Percentiles rank a stretch among this genome's conserved stretches.
Evolutionary conservation across 2,329 filamentous ascomycete genomes (phyloP).

Genomic region (Truncatella angustata): DNA sequence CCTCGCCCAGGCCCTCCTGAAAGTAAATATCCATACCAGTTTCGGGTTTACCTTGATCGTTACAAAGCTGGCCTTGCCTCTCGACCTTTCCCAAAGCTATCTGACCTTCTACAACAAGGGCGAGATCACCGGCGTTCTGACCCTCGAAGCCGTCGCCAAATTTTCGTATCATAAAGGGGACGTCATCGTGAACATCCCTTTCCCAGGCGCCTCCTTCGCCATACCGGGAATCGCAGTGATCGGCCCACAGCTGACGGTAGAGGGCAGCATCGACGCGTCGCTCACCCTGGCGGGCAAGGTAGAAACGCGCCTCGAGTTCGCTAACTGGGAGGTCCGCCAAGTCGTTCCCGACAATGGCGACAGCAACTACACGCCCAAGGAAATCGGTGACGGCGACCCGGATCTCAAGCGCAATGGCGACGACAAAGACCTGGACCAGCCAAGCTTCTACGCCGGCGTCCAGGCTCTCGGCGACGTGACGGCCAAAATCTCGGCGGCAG

Average conservation of each 20-base stretch:
- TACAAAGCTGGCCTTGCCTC: constrained; percentile 14
- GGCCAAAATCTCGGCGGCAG: constrained; percentile 16
- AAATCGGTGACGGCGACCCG: constrained; percentile 12
- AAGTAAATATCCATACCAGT: constrained; percentile 22
- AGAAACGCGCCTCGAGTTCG: constrained; percentile 1
- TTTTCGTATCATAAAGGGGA: constrained; percentile 18
- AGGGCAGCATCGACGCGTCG: constrained; percentile 3
- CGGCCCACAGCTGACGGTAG: constrained; percentile 19
- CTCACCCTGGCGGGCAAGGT: neutral
- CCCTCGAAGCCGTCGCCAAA: constrained; percentile 23
- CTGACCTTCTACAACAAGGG: constrained; percentile 25
- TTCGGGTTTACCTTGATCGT: constrained; percentile 29
- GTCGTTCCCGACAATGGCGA: constrained; percentile 9
- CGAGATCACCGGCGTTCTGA: constrained; percentile 21
- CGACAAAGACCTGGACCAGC: constrained; percentile 15
- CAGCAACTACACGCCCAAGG: constrained; percentile 12
- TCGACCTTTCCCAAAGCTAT: constrained; percentile 25
- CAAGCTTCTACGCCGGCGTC: constrained; percentile 21
- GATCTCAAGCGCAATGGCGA: constrained; percentile 14
- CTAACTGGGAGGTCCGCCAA: constrained; percentile 11
- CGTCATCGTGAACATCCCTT: constrained; percentile 19
- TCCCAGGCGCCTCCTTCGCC: constrained; percentile 26
- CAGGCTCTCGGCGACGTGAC: constrained; percentile 15
- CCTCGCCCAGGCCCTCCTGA: constrained; percentile 17
- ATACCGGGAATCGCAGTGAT: constrained; percentile 29